A percentile compares a stretch with the other conserved stretches of the same genome.
Conservation (phyloP, 495 filamentous ascomycete species). For the Aspergillus incahuasiensis region DNA sequence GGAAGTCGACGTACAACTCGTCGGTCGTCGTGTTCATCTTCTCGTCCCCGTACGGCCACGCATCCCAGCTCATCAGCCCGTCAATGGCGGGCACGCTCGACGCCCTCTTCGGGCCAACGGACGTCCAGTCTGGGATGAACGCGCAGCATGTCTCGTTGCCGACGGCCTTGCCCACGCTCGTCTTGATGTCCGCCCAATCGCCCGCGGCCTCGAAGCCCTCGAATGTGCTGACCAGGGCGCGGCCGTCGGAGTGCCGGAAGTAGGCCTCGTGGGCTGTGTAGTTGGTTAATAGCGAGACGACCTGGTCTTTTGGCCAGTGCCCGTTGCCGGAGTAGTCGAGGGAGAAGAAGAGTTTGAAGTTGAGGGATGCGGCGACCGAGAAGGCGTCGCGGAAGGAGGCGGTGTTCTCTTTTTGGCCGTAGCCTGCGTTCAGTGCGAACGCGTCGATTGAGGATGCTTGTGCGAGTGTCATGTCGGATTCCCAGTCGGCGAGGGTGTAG, state of each 20-base stretch:
- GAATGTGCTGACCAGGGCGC: slow-evolving; percentile 68
- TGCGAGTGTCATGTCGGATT: slow-evolving; percentile 55
- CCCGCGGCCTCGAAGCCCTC: slow-evolving; percentile 56
- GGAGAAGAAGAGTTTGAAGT: slow-evolving; percentile 66
- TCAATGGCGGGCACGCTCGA: slow-evolving; percentile 45
- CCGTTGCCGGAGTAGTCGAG: slow-evolving; percentile 62
- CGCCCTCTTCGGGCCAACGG: slow-evolving; percentile 41
- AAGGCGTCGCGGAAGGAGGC: slow-evolving; percentile 50
- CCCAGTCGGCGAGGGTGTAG: slow-evolving; percentile 45
- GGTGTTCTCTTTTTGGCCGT: slow-evolving; percentile 40
- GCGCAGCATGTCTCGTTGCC: slow-evolving; percentile 27
- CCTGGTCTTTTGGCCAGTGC: slow-evolving; percentile 51
- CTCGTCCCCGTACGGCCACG: slow-evolving; percentile 60
- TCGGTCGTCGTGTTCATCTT: slow-evolving; percentile 54
- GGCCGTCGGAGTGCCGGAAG: slow-evolving; percentile 39
- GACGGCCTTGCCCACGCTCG: slow-evolving; percentile 22
- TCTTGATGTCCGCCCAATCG: slow-evolving; percentile 57
- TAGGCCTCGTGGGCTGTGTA: slow-evolving; percentile 51
- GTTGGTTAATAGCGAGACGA: slow-evolving; percentile 50
- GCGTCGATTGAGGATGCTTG: slow-evolving; percentile 63
- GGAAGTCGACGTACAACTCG: slow-evolving; percentile 48
- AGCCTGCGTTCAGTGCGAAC: slow-evolving; percentile 67
- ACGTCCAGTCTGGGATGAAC: slow-evolving; percentile 66
- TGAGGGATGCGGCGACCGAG: slow-evolving; percentile 45
- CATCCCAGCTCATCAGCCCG: slow-evolving; percentile 67